Percentiles rank a stretch among this genome's conserved stretches.
Evolutionary conservation across 1,284 basidiomycete genomes (phyloP).

Genomic region (Cystobasidiaceae sp.): DNA sequence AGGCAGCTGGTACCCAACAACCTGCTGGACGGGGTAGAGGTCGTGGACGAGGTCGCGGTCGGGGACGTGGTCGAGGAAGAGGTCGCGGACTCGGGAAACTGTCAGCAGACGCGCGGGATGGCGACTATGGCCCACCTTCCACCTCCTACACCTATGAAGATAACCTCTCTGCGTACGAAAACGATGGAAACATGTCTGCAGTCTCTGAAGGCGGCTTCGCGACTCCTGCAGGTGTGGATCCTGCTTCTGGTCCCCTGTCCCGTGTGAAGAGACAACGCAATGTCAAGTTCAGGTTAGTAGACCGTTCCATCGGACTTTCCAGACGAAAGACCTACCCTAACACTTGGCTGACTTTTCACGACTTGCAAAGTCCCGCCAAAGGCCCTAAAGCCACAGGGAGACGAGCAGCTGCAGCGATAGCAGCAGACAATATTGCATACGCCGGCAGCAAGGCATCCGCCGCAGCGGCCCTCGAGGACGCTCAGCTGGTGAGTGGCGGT

Average conservation of each 20-base stretch:
- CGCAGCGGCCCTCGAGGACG: not conserved
- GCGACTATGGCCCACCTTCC: no score
- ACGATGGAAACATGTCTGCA: no score
- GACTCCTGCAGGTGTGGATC: not conserved
- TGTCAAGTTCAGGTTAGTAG: constrained; percentile 24
- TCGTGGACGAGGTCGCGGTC: no score
- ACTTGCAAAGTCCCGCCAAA: constrained; percentile 11
- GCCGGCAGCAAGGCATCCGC: constrained; percentile 10
- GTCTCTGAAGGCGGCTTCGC: not conserved
- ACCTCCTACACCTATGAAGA: no score
- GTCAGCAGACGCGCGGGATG: no score
- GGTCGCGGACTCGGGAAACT: no score
- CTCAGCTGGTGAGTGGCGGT: not conserved
- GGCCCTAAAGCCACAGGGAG: constrained; percentile 25
- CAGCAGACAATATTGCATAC: constrained; percentile 16
- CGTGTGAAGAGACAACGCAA: constrained; percentile 18
- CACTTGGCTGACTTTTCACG: not conserved
- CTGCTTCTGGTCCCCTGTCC: constrained; percentile 1
- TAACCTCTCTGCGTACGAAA: no score
- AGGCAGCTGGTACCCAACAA: no score
- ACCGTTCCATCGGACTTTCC: no score
- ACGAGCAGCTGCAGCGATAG: constrained; percentile 22
- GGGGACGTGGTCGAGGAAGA: no score
- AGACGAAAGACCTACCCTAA: no score
- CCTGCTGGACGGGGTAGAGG: no score